A percentile compares a stretch with the other conserved stretches of the same genome.
These are phyloP conservation scores for Neostapfia colusana DNA, from an alignment of 176 grass and related monocot species.

Conservation along the genomic window DNA sequence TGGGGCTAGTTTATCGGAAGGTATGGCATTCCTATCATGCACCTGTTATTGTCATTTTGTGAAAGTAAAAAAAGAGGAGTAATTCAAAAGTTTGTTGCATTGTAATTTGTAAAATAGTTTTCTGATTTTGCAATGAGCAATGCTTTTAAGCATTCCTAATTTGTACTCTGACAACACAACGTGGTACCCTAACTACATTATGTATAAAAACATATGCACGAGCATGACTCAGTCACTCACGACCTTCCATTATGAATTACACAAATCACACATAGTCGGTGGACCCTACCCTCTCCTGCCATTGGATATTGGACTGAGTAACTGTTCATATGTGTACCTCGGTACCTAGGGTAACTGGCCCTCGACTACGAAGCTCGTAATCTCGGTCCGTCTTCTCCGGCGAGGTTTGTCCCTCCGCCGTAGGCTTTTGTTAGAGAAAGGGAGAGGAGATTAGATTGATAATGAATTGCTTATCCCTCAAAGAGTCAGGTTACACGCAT, in stretches of 20 bases:
- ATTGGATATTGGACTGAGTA: conserved; percentile 2
- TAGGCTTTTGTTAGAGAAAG: too few species aligned
- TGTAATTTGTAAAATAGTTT: background rate
- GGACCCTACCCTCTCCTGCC: background rate
- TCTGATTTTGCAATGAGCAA: background rate
- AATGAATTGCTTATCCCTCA: too few species aligned
- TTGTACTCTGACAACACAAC: conserved; percentile 3
- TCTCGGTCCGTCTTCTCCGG: too few species aligned
- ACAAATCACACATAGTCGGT: background rate
- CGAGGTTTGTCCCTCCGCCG: too few species aligned
- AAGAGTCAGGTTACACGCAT: too few species aligned
- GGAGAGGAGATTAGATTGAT: too few species aligned
- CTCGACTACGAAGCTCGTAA: too few species aligned
- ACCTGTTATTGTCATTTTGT: background rate
- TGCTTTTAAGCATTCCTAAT: background rate
- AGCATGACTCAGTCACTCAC: background rate
- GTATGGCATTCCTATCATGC: conserved; percentile 42
- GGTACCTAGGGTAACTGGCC: too few species aligned
- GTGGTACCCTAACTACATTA: background rate
- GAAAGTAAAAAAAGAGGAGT: background rate
- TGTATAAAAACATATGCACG: background rate
- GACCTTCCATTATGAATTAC: background rate
- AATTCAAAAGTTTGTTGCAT: conserved; percentile 14
- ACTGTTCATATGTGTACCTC: background rate
- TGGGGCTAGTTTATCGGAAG: conserved; percentile 82